Base-by-base conservation (phyloP, 1,284 basidiomycete genomes). In the Sporisorium graminicola region DNA sequence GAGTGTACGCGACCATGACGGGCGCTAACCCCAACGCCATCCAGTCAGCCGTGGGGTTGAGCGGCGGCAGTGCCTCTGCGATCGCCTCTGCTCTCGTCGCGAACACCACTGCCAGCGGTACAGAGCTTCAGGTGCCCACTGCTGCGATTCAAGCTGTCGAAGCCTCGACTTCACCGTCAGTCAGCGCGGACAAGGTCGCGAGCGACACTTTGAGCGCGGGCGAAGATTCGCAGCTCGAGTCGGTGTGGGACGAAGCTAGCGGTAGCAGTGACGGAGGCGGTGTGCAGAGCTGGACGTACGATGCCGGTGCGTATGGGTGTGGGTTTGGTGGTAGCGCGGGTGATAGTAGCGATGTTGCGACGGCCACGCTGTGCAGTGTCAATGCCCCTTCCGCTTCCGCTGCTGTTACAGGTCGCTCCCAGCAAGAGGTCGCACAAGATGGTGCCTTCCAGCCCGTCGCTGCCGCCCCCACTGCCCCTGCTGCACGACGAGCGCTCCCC, bases 301-400 rank as follows among this genome's bases (percentile, higher is more conserved):
- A 61, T 20, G 62, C 69, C 1, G 75, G 75, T n/a, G 75, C 75
- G 2, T 74, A 59, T 26, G 75, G 75, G 0, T 77, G 71, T 14
- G 57, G 63, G 0, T 67, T 74, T 12, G 35, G 20, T 10, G 29
- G 33, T n/a, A n/a, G n/a, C n/a, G 49, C 47, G 16, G 59, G 18
- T 0, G 42, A 18, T 4, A 31, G 33, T 10, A 37, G 37, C 10
- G 59, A 59, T 37, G 37, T 46, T 1, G 61, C 65, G 14, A 57
- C 55, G 5, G 71, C 67, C n/a, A 66, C 62, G 1, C 33, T 74
- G 9, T 77, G 75, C 58, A 59, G 58, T 35, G 66, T 67, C 26
- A 55, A 31, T 46, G 60, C 52, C 16, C 40, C 64, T 14, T 26
- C 54, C 18, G n/a, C 63, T 9, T 35, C 66, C 16, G 37, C 60